Base-by-base conservation (phyloP, 441 rosid species). In the Arabidopsis lyrata region DNA sequence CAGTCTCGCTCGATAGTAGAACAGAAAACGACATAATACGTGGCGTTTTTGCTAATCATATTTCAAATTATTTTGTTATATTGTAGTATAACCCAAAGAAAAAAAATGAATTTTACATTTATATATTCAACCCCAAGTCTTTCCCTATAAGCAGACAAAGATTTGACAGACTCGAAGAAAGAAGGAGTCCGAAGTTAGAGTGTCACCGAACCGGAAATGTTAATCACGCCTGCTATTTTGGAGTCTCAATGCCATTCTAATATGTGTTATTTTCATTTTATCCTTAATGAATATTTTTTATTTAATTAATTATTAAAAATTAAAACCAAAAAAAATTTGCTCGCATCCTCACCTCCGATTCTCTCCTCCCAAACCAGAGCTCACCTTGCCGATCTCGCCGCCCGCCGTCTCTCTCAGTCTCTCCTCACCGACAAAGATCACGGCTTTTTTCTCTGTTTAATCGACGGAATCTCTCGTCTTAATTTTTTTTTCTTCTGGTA, bases 391-490 rank as follows among this genome's bases (percentile, higher is more conserved):
- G n/a, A n/a, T n/a, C n/a, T n/a, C n/a, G n/a, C n/a, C n/a, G n/a
- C n/a, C n/a, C n/a, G n/a, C n/a, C 60, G 65, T 66, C 70, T 61
- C 78, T 63, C 71, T 70, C 47, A 59, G 59, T 56, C 71, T 59
- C 44, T 39, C 80, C 13, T 72, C 77, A 67, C 78, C 78, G 78
- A 72, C 78, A 71, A 78, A 63, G 52, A 78, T 78, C 68, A 15
- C 67, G 16, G 5, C 29, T 12, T 14, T n/a, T 0, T 9, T 42
- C 54, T 39, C 36, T 16, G 35, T 53, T 62, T 54, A 6, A 27
- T 36, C 71, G 31, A 8, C 34, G 44, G 53, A 34, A 29, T 45
- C 53, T 55, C 60, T 47, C 20, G 2, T 56, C 16, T 16, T 66
- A 0, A 6, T 2, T 18, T 6, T 15, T 18, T n/a, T n/a, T n/a